Evolutionary conservation across 192 early-diverging fungal genomes (phyloP).

Genomic region (Mortierella antarctica): DNA sequence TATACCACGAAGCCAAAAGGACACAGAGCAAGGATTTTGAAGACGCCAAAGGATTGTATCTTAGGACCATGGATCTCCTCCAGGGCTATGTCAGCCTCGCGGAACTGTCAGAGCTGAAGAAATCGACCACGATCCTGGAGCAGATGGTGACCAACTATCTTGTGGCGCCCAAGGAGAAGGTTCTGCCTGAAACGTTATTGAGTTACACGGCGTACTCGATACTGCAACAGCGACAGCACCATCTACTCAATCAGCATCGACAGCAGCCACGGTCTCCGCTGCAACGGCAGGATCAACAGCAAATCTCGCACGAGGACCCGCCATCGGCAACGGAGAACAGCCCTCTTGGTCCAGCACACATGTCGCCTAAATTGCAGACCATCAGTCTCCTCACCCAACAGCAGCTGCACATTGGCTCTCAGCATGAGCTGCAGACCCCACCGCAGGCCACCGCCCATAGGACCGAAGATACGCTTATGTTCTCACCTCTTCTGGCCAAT

Average conservation of each 20-base stretch:
- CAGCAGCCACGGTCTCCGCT: not conserved
- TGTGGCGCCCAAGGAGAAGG: not conserved
- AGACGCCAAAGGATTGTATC: conserved; percentile 11
- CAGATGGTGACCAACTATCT: conserved; percentile 13
- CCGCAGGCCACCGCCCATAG: not conserved
- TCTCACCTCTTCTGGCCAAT: not conserved
- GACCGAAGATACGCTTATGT: not conserved
- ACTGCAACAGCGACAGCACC: conserved; percentile 24
- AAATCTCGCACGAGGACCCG: not conserved
- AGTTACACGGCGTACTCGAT: conserved; percentile 6
- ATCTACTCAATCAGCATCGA: conserved; percentile 6
- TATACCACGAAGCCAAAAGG: not conserved
- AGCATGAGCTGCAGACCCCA: not conserved
- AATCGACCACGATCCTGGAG: not conserved
- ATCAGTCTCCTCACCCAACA: conserved; percentile 10
- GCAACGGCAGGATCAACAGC: not conserved
- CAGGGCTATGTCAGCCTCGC: conserved; percentile 23
- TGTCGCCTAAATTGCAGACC: not conserved
- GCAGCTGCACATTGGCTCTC: conserved; percentile 12
- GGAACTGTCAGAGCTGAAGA: conserved; percentile 8
- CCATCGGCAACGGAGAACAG: not conserved
- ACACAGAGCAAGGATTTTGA: not conserved
- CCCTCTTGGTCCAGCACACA: not conserved
- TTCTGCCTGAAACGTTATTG: not conserved
- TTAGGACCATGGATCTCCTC: conserved; percentile 20